Conservation (phyloP, 2,329 filamentous ascomycete species). For the Ceratocystis harringtonii region DNA sequence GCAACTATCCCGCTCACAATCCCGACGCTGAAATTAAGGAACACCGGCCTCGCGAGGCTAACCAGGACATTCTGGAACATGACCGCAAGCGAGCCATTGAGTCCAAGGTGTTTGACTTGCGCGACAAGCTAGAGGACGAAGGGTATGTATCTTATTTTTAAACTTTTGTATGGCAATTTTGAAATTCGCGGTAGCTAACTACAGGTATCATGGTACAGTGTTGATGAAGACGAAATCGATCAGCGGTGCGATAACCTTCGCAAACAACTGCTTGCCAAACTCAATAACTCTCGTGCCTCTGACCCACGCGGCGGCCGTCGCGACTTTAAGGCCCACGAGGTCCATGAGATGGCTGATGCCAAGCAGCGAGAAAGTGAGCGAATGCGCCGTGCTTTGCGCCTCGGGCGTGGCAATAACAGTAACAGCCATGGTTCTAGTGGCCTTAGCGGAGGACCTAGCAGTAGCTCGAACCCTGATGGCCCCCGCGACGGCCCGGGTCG, state of each 20-base stretch:
- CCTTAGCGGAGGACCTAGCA: background rate
- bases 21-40: conserved; percentile 56
- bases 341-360: conserved; percentile 88
- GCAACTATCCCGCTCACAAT: conserved; percentile 48
- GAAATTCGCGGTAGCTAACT: background rate
- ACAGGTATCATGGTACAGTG: conserved; percentile 28
- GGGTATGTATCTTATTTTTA: conserved; percentile 36
- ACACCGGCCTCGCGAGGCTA: conserved; percentile 69
- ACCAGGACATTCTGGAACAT: conserved; percentile 86
- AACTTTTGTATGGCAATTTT: background rate
- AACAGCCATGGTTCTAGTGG: background rate
- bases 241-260: conserved; percentile 33
- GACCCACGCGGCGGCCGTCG: conserved; percentile 27
- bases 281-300: conserved; percentile 22
- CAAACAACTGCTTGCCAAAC: conserved; percentile 28
- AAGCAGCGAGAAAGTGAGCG: conserved; percentile 94
- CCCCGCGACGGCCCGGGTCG: background rate
- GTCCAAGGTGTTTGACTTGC: conserved; percentile 79
- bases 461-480: background rate
- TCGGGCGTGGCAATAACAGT: background rate
- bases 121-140: conserved; percentile 84
- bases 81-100: conserved; percentile 84
- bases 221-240: conserved; percentile 87
- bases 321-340: conserved; percentile 76
- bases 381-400: conserved; percentile 60